Conservation (phyloP, 148 eudicot genomes). For the Pouteria glomerata region DNA sequence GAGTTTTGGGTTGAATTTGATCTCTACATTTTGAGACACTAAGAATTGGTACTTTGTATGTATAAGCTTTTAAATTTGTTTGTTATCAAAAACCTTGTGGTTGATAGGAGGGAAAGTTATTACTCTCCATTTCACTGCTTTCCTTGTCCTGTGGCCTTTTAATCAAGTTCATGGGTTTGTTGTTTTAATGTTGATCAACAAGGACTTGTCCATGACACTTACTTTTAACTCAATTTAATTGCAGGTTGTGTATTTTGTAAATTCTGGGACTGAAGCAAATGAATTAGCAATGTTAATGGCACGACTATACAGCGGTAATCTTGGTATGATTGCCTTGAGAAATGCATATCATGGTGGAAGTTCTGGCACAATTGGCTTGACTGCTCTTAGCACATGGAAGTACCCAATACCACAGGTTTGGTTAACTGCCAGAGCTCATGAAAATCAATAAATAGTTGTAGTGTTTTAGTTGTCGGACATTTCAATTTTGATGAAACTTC, state of each 20-base stretch:
- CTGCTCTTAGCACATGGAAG: conserved; percentile 96
- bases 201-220: neutral
- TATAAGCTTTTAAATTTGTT: too few species aligned
- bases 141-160: neutral
- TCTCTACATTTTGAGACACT: neutral
- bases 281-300: conserved; percentile 97
- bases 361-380: conserved; percentile 69
- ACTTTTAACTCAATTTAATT: conserved; percentile 8
- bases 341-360: conserved; percentile 99
- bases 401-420: conserved; percentile 87
- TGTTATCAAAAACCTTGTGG: too few species aligned
- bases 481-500: neutral
- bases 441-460: neutral
- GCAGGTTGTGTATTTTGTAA: conserved; percentile 97
- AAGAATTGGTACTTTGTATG: too few species aligned
- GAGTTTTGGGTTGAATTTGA: neutral
- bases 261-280: conserved; percentile 98
- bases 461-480: neutral
- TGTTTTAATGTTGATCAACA: neutral
- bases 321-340: conserved; percentile 82
- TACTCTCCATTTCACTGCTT: neutral
- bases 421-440: neutral
- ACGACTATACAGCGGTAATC: conserved; percentile 77
- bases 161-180: neutral
- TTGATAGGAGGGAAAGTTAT: neutral